A percentile compares a stretch with the other conserved stretches of the same genome.
phyloP scores from a whole-genome alignment of 345 rosid genomes.

The Populus davidiana region DNA sequence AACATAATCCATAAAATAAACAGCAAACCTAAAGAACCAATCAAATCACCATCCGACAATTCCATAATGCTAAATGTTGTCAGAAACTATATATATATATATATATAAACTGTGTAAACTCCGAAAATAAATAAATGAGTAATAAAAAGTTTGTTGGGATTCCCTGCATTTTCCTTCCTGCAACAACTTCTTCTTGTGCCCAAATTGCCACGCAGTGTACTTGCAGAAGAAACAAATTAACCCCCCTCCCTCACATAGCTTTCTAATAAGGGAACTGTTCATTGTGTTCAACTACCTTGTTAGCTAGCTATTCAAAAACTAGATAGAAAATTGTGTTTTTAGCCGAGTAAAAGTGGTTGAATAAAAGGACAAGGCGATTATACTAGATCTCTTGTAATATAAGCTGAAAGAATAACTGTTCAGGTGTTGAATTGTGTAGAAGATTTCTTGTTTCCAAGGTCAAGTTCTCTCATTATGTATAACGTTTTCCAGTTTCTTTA shows the following conservation, averaged over 20 bases:
- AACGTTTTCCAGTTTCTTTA: not conserved
- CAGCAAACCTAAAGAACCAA: no score
- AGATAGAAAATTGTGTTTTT: not conserved
- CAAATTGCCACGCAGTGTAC: not conserved
- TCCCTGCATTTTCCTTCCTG: not conserved
- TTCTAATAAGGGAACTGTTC: not conserved
- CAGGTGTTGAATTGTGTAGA: constrained; percentile 1
- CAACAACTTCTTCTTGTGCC: constrained; percentile 1
- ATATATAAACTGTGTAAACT: no score
- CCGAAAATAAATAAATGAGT: not conserved
- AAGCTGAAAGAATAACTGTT: not conserved
- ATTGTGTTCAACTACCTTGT: not conserved
- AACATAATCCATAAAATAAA: no score
- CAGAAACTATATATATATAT: no score
- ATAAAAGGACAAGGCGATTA: not conserved
- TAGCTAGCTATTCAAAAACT: not conserved
- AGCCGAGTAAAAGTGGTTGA: not conserved
- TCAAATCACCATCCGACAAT: no score
- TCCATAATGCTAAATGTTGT: no score
- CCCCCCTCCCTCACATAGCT: not conserved
- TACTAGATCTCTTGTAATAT: not conserved
- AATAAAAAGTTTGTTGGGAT: not conserved
- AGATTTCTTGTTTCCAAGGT: constrained; percentile 21
- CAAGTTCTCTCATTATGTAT: constrained; percentile 5
- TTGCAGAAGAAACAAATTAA: no score